Conservation (phyloP, 2,329 filamentous ascomycete genomes). For the Neodidymelliopsis sp. region DNA sequence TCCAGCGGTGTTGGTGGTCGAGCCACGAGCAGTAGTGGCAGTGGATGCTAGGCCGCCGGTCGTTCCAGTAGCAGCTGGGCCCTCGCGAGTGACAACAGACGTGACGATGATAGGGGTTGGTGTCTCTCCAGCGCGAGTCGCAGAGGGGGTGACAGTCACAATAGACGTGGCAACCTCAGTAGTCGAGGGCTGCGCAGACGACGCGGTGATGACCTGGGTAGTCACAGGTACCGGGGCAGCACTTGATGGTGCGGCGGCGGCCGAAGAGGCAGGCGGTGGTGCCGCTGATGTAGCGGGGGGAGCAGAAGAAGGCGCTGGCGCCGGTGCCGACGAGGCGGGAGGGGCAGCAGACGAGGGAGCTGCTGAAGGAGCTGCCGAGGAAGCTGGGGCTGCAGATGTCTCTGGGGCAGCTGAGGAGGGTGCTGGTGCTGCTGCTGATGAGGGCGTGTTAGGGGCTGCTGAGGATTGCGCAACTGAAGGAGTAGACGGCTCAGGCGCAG, state of each 20-base stretch:
- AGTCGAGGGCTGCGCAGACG: conserved; percentile 30
- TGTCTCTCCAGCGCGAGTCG: conserved; percentile 28
- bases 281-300: conserved; percentile 9
- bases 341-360: conserved; percentile 22
- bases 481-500: conserved; percentile 23
- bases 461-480: conserved; percentile 25
- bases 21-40: conserved; percentile 7
- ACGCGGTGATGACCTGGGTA: conserved; percentile 33
- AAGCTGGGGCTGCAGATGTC: conserved; percentile 17
- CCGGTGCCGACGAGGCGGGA: conserved; percentile 28
- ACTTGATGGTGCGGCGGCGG: conserved; percentile 18
- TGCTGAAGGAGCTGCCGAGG: conserved; percentile 22
- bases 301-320: conserved; percentile 21
- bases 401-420: conserved; percentile 18
- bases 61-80: conserved; percentile 9
- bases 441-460: conserved; percentile 27
- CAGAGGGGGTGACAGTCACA: conserved; percentile 32
- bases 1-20: conserved; percentile 20
- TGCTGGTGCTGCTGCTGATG: conserved; percentile 17
- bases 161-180: conserved; percentile 30
- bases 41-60: conserved; percentile 20
- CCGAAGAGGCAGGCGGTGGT: conserved; percentile 53
- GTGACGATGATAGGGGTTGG: conserved; percentile 29
- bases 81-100: conserved; percentile 21
- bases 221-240: conserved; percentile 10